Evolutionary conservation across 2,329 filamentous ascomycete genomes (phyloP), one percentile per base, ranked within the genome.

Genomic region (Ceratocystis ficicola): DNA sequence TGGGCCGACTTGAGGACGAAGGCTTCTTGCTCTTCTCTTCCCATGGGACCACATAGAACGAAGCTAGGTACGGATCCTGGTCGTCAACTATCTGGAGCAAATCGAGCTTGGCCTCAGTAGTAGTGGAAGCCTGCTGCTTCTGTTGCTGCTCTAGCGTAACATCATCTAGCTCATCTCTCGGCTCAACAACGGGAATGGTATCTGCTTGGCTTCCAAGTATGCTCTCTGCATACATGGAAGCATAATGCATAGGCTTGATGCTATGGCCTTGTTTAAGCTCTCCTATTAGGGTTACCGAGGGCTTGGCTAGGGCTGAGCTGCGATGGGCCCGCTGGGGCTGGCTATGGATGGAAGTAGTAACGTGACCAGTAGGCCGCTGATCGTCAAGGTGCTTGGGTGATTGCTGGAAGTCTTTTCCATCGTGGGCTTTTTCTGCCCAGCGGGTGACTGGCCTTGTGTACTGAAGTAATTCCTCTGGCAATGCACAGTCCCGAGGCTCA

Each of bases 31-130:
- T 59, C 17, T n/a, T 59, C 32, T 20, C n/a, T 17, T n/a, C 28
- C 55, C 55, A 59, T 2, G 55, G 15, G 12, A 36, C 17, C 28
- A 20, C 3, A n/a, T 25, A 32, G 28, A 59, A 30, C 28, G 8
- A 5, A 32, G 15, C 6, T 17, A n/a, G 55, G 4, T 32, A n/a
- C 12, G 20, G 10, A 32, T 59, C 28, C 32, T 59, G 15, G n/a
- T 36, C 28, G 17, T 59, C 55, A 30, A 59, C 55, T 59, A 59
- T 59, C 4, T 30, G 25, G n/a, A 59, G 55, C 55, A 59, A 7
- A 28, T 59, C 17, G 15, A 20, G 55, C 55, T 59, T 30, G 25
- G 1, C 4, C 28, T 36, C 25, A 8, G 55, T 10, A 32, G 17
- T 32, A 8, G 25, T 10, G 32, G 28, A n/a, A n/a, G 7, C 15